Conservation (phyloP, 1,284 basidiomycete species). For the Apiotrichum siamense region DNA sequence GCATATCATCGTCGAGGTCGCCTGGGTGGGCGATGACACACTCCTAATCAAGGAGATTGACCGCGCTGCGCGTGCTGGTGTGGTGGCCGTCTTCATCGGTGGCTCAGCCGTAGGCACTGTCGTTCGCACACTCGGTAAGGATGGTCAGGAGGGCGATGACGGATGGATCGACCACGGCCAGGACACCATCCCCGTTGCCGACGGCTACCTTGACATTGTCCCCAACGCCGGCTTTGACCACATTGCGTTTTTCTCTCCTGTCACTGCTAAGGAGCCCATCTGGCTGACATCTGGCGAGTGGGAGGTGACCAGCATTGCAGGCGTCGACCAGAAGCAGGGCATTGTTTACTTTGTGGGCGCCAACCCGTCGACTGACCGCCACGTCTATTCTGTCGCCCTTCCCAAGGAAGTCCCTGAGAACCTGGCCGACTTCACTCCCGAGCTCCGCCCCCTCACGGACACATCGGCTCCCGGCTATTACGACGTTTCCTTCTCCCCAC, state of each 20-base stretch:
- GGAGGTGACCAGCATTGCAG: conserved; percentile 78
- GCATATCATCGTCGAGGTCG: conserved; percentile 72
- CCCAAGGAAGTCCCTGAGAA: conserved; percentile 49
- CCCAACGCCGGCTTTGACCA: conserved; percentile 81
- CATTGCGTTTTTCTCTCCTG: conserved; percentile 77
- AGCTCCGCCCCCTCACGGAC: conserved; percentile 60
- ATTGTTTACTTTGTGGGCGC: conserved; percentile 84
- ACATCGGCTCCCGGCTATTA: conserved; percentile 58
- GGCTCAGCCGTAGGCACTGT: conserved; percentile 52
- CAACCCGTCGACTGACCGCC: conserved; percentile 72
- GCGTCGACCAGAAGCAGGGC: conserved; percentile 61
- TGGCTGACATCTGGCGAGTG: conserved; percentile 82
- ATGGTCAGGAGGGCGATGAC: conserved; percentile 76
- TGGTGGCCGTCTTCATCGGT: conserved; percentile 66
- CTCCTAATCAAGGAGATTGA: conserved; percentile 83
- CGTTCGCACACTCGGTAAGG: conserved; percentile 66
- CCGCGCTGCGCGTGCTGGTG: conserved; percentile 69
- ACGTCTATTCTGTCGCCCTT: conserved; percentile 70
- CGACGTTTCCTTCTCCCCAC: conserved; percentile 67
- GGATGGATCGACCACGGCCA: conserved; percentile 78
- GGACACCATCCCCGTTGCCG: conserved; percentile 45
- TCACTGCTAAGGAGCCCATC: conserved; percentile 59
- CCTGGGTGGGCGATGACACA: conserved; percentile 73
- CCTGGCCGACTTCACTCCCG: conserved; percentile 22
- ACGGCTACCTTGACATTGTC: conserved; percentile 80